These are phyloP conservation scores for Amanita inopinata DNA, from an alignment of 768 basidiomycete genomes.

Conservation along the genomic window DNA sequence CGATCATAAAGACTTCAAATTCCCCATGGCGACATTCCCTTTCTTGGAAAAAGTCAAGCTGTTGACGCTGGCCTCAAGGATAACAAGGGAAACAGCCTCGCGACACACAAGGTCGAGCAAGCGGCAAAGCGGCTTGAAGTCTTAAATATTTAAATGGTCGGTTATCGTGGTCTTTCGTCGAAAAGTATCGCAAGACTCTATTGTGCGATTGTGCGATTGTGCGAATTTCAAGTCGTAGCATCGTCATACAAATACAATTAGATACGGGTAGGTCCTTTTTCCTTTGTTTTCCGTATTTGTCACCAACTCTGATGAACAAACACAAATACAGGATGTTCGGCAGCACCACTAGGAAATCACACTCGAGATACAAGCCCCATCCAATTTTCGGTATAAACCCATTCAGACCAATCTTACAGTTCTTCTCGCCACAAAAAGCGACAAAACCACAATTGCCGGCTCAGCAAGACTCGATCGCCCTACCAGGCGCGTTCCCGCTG, in stretches of 20 bases:
- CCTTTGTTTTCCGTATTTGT: slow-evolving; percentile 4
- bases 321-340: slow-evolving; percentile 4
- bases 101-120: too few species aligned
- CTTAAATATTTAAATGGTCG: too few species aligned
- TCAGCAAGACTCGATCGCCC: background rate
- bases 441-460: background rate
- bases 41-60: background rate
- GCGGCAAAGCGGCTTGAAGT: too few species aligned
- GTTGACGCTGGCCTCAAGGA: background rate
- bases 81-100: background rate
- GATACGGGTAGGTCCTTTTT: background rate
- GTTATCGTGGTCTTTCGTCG: too few species aligned
- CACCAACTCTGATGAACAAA: slow-evolving; percentile 4
- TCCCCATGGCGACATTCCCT: background rate
- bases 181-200: too few species aligned
- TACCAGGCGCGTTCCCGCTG: background rate
- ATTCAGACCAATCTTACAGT: background rate
- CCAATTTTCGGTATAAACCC: slow-evolving; percentile 6
- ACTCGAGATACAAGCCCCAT: slow-evolving; percentile 7
- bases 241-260: background rate
- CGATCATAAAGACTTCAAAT: background rate
- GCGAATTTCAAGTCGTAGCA: too few species aligned
- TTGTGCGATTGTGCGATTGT: too few species aligned
- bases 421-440: slow-evolving; percentile 6
- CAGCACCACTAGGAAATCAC: slow-evolving; percentile 1